Conservation (phyloP, 371 early-diverging fungal genomes). For the Actinomortierella wolfii region DNA sequence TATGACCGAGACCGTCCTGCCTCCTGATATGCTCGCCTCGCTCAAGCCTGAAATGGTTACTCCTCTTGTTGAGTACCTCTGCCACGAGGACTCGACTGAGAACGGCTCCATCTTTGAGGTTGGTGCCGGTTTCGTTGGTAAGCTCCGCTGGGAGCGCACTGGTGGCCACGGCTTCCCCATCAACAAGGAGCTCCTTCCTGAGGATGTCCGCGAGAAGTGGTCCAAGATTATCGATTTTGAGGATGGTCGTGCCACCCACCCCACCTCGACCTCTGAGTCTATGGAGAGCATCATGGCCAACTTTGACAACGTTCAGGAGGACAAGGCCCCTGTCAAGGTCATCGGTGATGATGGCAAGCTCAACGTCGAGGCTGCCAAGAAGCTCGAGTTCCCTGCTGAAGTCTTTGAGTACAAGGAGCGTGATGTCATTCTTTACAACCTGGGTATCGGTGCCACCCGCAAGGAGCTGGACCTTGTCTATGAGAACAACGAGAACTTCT, state of each 20-base stretch:
- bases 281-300: conserved; percentile 86
- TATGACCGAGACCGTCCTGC: conserved; percentile 98
- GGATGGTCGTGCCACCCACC: conserved; percentile 91
- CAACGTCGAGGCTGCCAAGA: conserved; percentile 73
- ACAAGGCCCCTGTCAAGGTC: conserved; percentile 31
- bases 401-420: conserved; percentile 78
- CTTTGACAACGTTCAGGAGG: conserved; percentile 55
- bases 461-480: conserved; percentile 88
- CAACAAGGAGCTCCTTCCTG: conserved; percentile 86
- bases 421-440: conserved; percentile 93
- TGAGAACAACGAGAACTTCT: conserved; percentile 83
- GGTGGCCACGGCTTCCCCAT: conserved; percentile 92
- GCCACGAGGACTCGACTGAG: conserved; percentile 87
- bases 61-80: conserved; percentile 93
- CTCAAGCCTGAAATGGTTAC: conserved; percentile 97
- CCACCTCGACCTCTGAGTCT: conserved; percentile 80
- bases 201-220: conserved; percentile 77
- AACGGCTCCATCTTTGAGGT: conserved; percentile 92
- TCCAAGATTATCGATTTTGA: conserved; percentile 86
- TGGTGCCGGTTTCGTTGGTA: conserved; percentile 94
- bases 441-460: conserved; percentile 92
- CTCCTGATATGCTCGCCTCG: conserved; percentile 88
- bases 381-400: conserved; percentile 52
- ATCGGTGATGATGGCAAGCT: conserved; percentile 49
- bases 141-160: conserved; percentile 94